Percentiles rank a stretch among this genome's conserved stretches.
These are phyloP conservation scores for Lentinula detonsa DNA, from an alignment of 768 basidiomycete species.

Conservation along the genomic window DNA sequence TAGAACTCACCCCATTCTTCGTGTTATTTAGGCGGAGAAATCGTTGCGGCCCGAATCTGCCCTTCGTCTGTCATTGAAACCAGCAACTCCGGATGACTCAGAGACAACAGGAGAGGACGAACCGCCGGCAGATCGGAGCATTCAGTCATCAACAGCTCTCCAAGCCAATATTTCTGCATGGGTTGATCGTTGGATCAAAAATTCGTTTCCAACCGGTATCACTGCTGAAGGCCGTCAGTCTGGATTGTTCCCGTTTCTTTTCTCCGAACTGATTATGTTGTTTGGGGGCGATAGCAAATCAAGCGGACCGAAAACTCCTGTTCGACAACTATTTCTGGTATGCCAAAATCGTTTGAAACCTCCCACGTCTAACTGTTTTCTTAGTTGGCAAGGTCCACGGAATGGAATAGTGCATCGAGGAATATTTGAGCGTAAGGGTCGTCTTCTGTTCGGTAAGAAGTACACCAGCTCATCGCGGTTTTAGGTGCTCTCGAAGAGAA, in stretches of 20 bases:
- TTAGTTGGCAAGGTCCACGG: conserved; percentile 8
- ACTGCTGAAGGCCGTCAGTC: conserved; percentile 4
- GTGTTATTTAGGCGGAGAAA: not conserved
- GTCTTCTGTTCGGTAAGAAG: not conserved
- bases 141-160: not conserved
- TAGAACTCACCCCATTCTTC: not conserved
- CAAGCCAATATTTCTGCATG: not conserved
- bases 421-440: conserved; percentile 6
- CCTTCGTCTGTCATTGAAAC: conserved; percentile 5
- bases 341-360: not conserved
- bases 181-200: conserved; percentile 3
- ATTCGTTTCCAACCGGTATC: not conserved
- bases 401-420: conserved; percentile 6
- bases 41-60: conserved; percentile 6
- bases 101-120: conserved; percentile 3
- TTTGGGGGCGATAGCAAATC: not conserved
- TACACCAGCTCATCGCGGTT: not conserved
- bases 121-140: not conserved
- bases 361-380: not conserved
- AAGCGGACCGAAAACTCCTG: not conserved
- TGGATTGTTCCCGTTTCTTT: not conserved
- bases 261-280: not conserved
- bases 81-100: conserved; percentile 1
- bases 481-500: conserved; percentile 7
- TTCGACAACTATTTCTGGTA: conserved; percentile 10